Conservation (phyloP, 805 yeast genomes). For the Citeromyces nyonsensis region DNA sequence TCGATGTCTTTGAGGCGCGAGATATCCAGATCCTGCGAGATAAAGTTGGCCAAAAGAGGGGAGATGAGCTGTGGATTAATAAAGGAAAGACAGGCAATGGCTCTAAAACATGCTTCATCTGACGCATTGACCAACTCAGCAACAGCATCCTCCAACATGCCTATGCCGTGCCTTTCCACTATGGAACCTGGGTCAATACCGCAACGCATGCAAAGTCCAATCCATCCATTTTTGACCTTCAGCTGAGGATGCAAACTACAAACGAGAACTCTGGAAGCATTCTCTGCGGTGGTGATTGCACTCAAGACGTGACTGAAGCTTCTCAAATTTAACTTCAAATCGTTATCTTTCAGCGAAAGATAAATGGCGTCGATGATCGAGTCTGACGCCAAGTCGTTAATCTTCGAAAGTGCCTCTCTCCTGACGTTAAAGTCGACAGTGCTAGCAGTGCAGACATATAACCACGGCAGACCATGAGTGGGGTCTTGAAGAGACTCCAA, state of each 20-base stretch:
- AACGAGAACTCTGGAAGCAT: slow-evolving; percentile 12
- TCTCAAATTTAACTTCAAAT: not conserved
- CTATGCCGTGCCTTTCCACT: slow-evolving; percentile 14
- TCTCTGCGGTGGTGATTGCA: not conserved
- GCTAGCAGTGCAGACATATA: slow-evolving; percentile 31
- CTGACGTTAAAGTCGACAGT: slow-evolving; percentile 20
- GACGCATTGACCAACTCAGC: slow-evolving; percentile 6
- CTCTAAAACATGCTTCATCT: slow-evolving; percentile 32
- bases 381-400: not conserved
- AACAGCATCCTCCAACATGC: slow-evolving; percentile 12
- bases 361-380: not conserved
- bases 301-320: not conserved
- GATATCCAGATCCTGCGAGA: slow-evolving; percentile 25
- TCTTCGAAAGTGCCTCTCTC: not conserved
- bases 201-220: slow-evolving; percentile 49
- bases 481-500: slow-evolving; percentile 9
- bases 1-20: slow-evolving; percentile 22
- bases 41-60: slow-evolving; percentile 27
- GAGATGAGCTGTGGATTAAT: slow-evolving; percentile 42
- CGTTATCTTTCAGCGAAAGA: not conserved
- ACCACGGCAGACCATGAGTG: slow-evolving; percentile 16
- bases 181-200: slow-evolving; percentile 49
- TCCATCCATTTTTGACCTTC: slow-evolving; percentile 49
- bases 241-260: slow-evolving; percentile 26
- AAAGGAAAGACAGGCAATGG: slow-evolving; percentile 35